Percentiles rank a stretch among this genome's conserved stretches.
Conservation (phyloP, 2,329 filamentous ascomycete species). For the Claviceps arundinis region DNA sequence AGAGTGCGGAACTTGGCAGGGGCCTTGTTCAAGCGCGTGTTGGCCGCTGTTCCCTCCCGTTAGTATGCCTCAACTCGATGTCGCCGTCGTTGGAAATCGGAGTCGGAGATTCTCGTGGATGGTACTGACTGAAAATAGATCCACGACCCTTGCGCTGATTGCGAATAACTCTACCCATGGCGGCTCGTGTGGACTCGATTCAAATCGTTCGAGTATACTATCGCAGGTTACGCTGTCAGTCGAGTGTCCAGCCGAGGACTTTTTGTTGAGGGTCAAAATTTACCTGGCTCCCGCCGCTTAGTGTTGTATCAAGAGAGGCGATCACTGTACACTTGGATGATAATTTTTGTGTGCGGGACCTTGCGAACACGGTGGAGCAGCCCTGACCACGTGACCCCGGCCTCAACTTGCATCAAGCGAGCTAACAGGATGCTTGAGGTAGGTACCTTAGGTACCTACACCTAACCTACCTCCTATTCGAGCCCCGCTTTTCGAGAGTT, state of each 20-base stretch:
- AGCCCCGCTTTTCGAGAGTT: neutral
- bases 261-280: constrained; percentile 13
- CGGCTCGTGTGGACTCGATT: constrained; percentile 23
- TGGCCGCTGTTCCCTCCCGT: constrained; percentile 43
- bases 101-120: constrained; percentile 11
- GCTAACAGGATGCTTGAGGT: neutral
- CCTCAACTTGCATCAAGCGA: constrained; percentile 5
- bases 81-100: constrained; percentile 12
- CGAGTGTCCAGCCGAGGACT: constrained; percentile 8
- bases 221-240: constrained; percentile 7
- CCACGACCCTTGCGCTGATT: constrained; percentile 51
- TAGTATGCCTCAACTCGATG: constrained; percentile 14
- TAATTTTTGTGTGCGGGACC: constrained; percentile 26
- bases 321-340: constrained; percentile 12
- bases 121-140: constrained; percentile 42
- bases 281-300: constrained; percentile 29
- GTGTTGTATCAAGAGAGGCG: constrained; percentile 23
- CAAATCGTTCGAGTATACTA: constrained; percentile 21
- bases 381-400: constrained; percentile 24
- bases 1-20: constrained; percentile 82
- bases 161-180: constrained; percentile 49
- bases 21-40: constrained; percentile 83
- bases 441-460: too few species aligned
- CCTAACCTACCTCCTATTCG: neutral
- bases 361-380: constrained; percentile 14